Evolutionary conservation across 345 rosid species (phyloP).

Genomic region (Carallia pectinifolia): DNA sequence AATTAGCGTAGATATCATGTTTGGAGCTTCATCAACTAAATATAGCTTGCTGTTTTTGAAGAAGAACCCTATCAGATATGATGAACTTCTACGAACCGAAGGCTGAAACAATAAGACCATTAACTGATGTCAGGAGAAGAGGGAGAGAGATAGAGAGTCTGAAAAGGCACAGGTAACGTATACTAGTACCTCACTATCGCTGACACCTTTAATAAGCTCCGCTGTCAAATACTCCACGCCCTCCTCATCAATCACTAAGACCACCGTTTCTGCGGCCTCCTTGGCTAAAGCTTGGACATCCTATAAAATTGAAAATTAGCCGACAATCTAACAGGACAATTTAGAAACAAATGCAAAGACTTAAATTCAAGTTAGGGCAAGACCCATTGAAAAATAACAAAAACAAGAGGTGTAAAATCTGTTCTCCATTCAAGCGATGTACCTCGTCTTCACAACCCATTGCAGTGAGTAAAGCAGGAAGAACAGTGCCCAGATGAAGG

Average conservation of each 20-base stretch:
- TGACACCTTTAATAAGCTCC: conserved; percentile 86
- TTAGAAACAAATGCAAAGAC: too few species aligned
- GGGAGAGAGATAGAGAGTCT: background rate
- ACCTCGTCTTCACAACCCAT: conserved; percentile 79
- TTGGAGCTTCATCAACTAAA: conserved; percentile 95
- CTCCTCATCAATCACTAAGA: conserved; percentile 86
- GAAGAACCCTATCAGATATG: conserved; percentile 86
- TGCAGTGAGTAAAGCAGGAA: conserved; percentile 89
- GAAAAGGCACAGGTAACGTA: background rate
- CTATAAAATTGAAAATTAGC: conserved; percentile 35
- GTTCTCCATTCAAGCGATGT: background rate
- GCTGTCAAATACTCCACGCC: conserved; percentile 74
- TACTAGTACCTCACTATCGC: conserved; percentile 64
- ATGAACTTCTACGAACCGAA: conserved; percentile 79
- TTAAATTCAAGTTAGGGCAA: background rate
- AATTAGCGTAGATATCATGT: conserved; percentile 84
- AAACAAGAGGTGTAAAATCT: background rate
- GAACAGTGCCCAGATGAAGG: conserved; percentile 79
- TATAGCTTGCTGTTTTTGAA: conserved; percentile 87
- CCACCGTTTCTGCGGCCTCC: conserved; percentile 87
- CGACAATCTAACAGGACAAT: background rate
- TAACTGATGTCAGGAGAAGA: conserved; percentile 6
- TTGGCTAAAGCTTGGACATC: conserved; percentile 84
- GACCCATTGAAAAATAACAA: background rate
- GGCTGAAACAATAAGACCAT: conserved; percentile 50